These are phyloP conservation scores for Paratinospora sagittata DNA, from an alignment of 164 flowering plant genomes.

Conservation along the genomic window DNA sequence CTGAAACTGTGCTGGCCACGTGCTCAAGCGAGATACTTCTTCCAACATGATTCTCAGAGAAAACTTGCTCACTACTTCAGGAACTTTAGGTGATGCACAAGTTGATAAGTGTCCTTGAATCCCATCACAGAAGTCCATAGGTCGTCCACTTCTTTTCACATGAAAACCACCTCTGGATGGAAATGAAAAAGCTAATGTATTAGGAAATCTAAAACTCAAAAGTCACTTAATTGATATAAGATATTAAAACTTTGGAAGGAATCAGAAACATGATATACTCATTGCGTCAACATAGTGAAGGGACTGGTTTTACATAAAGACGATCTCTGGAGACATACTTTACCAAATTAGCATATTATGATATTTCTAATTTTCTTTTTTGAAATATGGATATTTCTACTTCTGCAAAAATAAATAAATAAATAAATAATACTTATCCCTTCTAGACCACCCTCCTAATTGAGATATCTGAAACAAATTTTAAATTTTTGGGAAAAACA, in stretches of 20 bases:
- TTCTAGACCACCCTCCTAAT: too few species aligned
- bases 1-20: constrained; percentile 82
- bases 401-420: background rate
- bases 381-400: background rate
- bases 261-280: background rate
- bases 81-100: constrained; percentile 71
- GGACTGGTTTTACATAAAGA: too few species aligned
- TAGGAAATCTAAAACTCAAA: constrained; percentile 3
- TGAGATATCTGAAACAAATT: too few species aligned
- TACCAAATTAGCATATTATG: background rate
- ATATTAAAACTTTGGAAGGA: background rate
- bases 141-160: constrained; percentile 48
- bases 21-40: constrained; percentile 65
- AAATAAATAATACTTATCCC: too few species aligned
- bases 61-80: constrained; percentile 56
- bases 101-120: constrained; percentile 88
- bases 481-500: background rate
- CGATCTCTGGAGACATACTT: background rate
- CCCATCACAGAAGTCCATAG: constrained; percentile 47
- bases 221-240: too few species aligned
- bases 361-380: background rate
- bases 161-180: constrained; percentile 78
- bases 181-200: constrained; percentile 2
- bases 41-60: constrained; percentile 45
- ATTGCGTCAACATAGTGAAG: background rate